These are phyloP conservation scores for Leishmania amazonensis DNA, from an alignment of 208 protist genomes.

Conservation along the genomic window DNA sequence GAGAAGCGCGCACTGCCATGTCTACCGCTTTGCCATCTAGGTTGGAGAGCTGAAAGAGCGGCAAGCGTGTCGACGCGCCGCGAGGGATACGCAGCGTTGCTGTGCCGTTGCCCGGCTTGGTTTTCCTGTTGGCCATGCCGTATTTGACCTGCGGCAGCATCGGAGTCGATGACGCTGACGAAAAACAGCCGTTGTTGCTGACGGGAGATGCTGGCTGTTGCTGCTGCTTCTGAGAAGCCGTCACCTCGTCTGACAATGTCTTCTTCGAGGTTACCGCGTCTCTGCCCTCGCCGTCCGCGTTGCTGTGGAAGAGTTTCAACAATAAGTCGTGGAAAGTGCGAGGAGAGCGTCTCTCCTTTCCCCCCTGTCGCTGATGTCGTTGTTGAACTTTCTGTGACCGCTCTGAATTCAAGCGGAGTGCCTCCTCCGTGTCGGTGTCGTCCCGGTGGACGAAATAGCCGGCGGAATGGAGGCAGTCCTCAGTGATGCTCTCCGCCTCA, in stretches of 20 bases:
- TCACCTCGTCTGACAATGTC: neutral
- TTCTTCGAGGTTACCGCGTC: neutral
- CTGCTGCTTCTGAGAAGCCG: neutral
- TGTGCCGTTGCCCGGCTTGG: neutral
- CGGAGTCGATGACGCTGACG: neutral
- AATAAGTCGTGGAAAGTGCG: slow-evolving; percentile 17
- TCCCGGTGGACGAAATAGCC: slow-evolving; percentile 34
- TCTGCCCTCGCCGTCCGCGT: neutral
- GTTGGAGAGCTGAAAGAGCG: slow-evolving; percentile 41
- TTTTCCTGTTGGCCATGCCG: neutral
- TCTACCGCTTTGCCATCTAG: slow-evolving; percentile 14
- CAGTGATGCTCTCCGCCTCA: slow-evolving; percentile 22
- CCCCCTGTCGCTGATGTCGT: neutral
- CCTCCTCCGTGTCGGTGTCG: slow-evolving; percentile 9
- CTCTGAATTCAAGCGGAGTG: neutral
- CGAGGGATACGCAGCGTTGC: slow-evolving; percentile 1
- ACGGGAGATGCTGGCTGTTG: neutral
- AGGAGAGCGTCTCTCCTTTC: slow-evolving; percentile 16
- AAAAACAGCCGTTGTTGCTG: neutral
- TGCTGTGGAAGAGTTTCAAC: slow-evolving; percentile 2
- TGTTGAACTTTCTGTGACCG: neutral
- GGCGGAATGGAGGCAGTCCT: slow-evolving; percentile 18
- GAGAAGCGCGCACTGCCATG: slow-evolving; percentile 22
- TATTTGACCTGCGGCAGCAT: neutral
- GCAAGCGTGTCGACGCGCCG: slow-evolving; percentile 25